Conservation (phyloP, 2,329 filamentous ascomycete genomes). For the Myrmaecium sp. region DNA sequence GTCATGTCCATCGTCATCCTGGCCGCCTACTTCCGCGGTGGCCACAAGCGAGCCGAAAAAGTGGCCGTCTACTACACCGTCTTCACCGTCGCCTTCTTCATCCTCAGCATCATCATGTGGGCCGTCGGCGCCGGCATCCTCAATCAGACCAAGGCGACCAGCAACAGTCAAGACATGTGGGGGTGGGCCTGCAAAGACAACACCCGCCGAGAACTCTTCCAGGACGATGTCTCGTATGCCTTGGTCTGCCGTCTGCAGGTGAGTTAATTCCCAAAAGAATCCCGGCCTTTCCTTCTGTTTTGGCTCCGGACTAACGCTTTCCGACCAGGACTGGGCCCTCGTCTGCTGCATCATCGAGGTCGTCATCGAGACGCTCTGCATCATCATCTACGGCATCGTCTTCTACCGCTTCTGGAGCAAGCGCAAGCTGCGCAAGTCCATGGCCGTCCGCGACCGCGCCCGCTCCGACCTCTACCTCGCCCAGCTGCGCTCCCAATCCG, state of each 20-base stretch:
- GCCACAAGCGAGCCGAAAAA: conserved; percentile 79
- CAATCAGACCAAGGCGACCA: conserved; percentile 58
- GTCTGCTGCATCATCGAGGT: conserved; percentile 97
- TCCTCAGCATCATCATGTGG: conserved; percentile 88
- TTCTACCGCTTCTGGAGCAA: conserved; percentile 98
- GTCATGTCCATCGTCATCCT: conserved; percentile 65
- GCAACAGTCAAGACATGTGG: conserved; percentile 80
- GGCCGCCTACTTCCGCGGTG: conserved; percentile 71
- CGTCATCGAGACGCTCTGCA: conserved; percentile 79
- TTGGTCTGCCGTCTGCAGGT: conserved; percentile 81
- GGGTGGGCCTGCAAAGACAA: conserved; percentile 96
- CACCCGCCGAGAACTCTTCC: conserved; percentile 58
- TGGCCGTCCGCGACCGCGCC: conserved; percentile 88
- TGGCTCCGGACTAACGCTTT: conserved; percentile 6
- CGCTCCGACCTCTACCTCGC: conserved; percentile 87
- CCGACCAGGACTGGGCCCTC: conserved; percentile 67
- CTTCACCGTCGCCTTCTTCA: conserved; percentile 86
- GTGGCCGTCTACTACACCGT: conserved; percentile 89
- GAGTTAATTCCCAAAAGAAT: conserved; percentile 21
- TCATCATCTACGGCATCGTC: conserved; percentile 80
- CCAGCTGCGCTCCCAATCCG: conserved; percentile 52
- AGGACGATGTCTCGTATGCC: conserved; percentile 68
- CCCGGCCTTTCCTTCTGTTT: not conserved
- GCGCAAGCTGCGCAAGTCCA: conserved; percentile 85
- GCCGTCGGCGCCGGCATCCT: conserved; percentile 68